Percentiles rank a stretch among this genome's conserved stretches.
Evolutionary conservation across 768 basidiomycete species (phyloP).

Genomic region (Galerina marginata): DNA sequence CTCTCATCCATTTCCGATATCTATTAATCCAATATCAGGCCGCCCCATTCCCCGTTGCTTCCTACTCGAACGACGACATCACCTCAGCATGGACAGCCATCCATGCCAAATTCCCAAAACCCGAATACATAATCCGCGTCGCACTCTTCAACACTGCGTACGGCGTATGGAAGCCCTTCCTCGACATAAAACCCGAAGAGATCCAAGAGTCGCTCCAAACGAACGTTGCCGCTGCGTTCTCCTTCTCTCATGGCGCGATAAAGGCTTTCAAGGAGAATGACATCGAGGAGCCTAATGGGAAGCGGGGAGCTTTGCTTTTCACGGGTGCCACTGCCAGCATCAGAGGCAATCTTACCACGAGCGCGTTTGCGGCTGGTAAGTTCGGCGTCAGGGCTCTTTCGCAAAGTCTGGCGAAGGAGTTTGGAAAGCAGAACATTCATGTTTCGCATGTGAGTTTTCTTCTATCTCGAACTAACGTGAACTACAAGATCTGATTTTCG

Average conservation of each 20-base stretch:
- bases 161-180: constrained; percentile 69
- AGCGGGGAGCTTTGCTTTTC: constrained; percentile 69
- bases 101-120: constrained; percentile 49
- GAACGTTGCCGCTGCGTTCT: constrained; percentile 63
- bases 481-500: neutral
- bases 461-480: constrained; percentile 28
- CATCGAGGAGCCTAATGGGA: constrained; percentile 50
- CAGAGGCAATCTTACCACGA: constrained; percentile 65
- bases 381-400: constrained; percentile 65
- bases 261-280: constrained; percentile 63
- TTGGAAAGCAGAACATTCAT: constrained; percentile 76
- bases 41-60: constrained; percentile 55
- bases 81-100: constrained; percentile 52
- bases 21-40: constrained; percentile 45
- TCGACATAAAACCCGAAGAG: constrained; percentile 65
- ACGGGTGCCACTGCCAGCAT: constrained; percentile 75
- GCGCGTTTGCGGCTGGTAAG: constrained; percentile 69
- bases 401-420: constrained; percentile 78
- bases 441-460: constrained; percentile 66
- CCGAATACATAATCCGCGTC: constrained; percentile 57
- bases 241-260: constrained; percentile 67
- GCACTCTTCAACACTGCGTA: constrained; percentile 69
- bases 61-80: constrained; percentile 57
- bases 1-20: no score
- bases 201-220: constrained; percentile 53